A percentile compares a stretch with the other conserved stretches of the same genome.
Conservation (phyloP, 2,329 filamentous ascomycete species). For the Ophiostoma ips region DNA sequence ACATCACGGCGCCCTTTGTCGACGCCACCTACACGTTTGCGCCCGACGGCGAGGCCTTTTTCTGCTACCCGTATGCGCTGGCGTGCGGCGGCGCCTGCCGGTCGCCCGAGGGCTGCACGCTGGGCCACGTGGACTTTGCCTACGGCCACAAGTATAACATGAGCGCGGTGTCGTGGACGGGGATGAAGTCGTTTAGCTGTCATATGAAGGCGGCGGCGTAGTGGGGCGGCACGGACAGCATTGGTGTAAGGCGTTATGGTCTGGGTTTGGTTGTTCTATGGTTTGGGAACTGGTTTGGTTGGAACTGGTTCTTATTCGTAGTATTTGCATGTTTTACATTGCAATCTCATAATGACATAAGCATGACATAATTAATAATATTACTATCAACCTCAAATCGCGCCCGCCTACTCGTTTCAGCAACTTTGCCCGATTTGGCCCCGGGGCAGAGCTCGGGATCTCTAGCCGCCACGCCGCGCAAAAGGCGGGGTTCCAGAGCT, state of each 20-base stretch:
- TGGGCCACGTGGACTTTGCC: slow-evolving; percentile 32
- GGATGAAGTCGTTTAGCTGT: slow-evolving; percentile 26
- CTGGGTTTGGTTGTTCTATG: background rate
- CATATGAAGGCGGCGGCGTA: slow-evolving; percentile 13
- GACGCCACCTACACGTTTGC: slow-evolving; percentile 33
- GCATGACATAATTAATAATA: background rate
- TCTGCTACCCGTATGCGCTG: slow-evolving; percentile 31
- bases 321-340: too few relatives aligned
- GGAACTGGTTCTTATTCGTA: background rate
- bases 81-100: slow-evolving; percentile 31
- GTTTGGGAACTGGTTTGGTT: background rate
- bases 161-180: slow-evolving; percentile 30
- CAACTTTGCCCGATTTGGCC: background rate
- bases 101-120: slow-evolving; percentile 38
- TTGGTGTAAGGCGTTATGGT: background rate
- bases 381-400: too few relatives aligned
- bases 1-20: slow-evolving; percentile 27
- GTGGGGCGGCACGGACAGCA: too few relatives aligned
- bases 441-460: too few relatives aligned
- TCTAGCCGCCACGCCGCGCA: background rate
- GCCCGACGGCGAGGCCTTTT: slow-evolving; percentile 34
- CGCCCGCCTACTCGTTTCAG: too few relatives aligned
- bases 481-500: slow-evolving; percentile 6
- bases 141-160: slow-evolving; percentile 35
- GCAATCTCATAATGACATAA: too few relatives aligned